phyloP scores from a whole-genome alignment of 2,329 filamentous ascomycete genomes.

The Lachnellula occidentalis region DNA sequence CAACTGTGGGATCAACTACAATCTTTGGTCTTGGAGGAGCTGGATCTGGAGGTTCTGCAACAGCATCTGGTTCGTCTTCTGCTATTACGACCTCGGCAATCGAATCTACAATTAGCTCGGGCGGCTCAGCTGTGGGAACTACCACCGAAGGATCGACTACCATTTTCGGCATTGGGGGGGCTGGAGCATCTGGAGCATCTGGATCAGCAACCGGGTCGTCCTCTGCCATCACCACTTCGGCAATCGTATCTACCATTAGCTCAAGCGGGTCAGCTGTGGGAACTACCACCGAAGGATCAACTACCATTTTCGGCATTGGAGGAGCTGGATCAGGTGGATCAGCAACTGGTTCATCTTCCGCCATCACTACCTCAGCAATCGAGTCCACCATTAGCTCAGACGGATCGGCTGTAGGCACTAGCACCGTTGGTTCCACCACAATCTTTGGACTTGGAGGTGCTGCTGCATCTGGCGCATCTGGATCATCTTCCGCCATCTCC shows the following conservation, averaged over 20 bases:
- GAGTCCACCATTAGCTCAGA: conserved; percentile 12
- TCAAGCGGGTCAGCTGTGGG: conserved; percentile 13
- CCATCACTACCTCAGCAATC: conserved; percentile 20
- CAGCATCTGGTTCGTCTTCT: conserved; percentile 6
- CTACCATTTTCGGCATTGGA: conserved; percentile 12
- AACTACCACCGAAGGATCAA: conserved; percentile 15
- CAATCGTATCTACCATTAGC: conserved; percentile 14
- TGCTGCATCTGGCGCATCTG: conserved; percentile 4
- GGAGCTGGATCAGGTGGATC: conserved; percentile 7
- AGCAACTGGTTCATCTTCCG: conserved; percentile 8
- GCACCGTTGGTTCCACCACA: conserved; percentile 17
- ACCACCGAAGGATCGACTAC: conserved; percentile 17
- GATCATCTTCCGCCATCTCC: conserved; percentile 15
- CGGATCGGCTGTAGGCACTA: conserved; percentile 12
- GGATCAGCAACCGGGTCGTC: neutral
- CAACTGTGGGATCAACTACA: conserved; percentile 8
- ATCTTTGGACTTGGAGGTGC: conserved; percentile 8
- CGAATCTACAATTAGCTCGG: conserved; percentile 13
- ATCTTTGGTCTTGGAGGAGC: conserved; percentile 4
- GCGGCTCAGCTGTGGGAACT: conserved; percentile 12
- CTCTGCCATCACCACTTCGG: conserved; percentile 20
- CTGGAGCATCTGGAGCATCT: conserved; percentile 1
- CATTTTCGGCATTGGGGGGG: conserved; percentile 9
- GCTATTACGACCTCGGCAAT: conserved; percentile 21
- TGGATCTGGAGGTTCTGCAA: conserved; percentile 6